phyloP scores from a whole-genome alignment of 768 basidiomycete species.

The Tricholoma terreum region DNA sequence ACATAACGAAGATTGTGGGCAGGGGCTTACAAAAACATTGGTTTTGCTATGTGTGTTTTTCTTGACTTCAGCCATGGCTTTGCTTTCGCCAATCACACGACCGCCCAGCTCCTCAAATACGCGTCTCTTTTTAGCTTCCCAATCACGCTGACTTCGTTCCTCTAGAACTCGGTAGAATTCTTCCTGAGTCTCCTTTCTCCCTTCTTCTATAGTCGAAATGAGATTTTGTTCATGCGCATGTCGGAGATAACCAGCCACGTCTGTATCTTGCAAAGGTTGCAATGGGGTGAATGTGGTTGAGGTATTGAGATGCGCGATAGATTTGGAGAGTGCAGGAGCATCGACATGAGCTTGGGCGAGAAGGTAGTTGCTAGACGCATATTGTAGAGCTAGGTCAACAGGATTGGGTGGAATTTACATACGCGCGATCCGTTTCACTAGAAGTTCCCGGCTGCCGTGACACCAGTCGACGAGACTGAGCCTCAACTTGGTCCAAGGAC shows the following conservation, averaged over 20 bases:
- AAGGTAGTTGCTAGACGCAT: conserved; percentile 68
- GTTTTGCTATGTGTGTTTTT: conserved; percentile 60
- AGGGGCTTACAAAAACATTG: conserved; percentile 25
- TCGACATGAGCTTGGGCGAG: conserved; percentile 94
- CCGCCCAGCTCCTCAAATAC: conserved; percentile 89
- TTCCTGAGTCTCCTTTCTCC: conserved; percentile 77
- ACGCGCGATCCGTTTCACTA: conserved; percentile 74
- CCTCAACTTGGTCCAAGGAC: conserved; percentile 93
- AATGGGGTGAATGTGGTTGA: conserved; percentile 82
- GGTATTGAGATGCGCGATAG: conserved; percentile 81
- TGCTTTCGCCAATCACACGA: conserved; percentile 52
- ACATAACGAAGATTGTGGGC: not conserved
- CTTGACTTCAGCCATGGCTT: conserved; percentile 56
- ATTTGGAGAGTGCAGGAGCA: conserved; percentile 78
- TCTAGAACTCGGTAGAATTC: conserved; percentile 82
- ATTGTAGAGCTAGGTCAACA: conserved; percentile 2
- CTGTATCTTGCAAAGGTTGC: conserved; percentile 92
- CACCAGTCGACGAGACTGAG: conserved; percentile 82
- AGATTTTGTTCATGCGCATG: conserved; percentile 94
- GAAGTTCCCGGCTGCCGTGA: conserved; percentile 64
- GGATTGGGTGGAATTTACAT: conserved; percentile 24
- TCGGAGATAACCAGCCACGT: conserved; percentile 91
- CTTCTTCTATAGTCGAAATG: conserved; percentile 91
- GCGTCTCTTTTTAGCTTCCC: conserved; percentile 87
- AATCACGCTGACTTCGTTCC: conserved; percentile 71